Evolutionary conservation across 129 eudicot species (phyloP), one percentile per base, ranked within the genome.

Genomic region (Pulicaria dysenterica): DNA sequence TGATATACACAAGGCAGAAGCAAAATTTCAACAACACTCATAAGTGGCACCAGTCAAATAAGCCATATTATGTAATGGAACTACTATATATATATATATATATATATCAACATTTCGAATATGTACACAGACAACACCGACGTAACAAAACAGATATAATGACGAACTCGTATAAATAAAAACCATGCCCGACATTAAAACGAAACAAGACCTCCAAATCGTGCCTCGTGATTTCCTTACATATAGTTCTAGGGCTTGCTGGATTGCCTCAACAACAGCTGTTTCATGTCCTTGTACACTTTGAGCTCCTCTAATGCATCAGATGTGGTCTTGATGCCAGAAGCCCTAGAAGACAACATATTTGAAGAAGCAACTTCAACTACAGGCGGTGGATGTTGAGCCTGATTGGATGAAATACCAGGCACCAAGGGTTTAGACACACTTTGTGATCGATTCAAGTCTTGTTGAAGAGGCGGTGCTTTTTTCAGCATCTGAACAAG

Each of bases 231-330:
- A 31, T 47, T 67, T 67, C 7, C 43, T 7, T 13, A 24, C 45
- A 36, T n/a, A 6, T 62, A 42, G 42, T 39, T 68, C 66, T 64
- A 69, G 9, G 41, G 31, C 66, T 68, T 80, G 63, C 75, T 66
- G 0, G 84, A 83, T 69, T 85, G 88, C 78, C 72, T 87, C 51
- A 90, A 76, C 85, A 93, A 64, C 55, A 58, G 37, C 17, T 84
- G 83, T 81, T 88, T 94, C 89, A 88, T 74, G 31, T 82, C 88
- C 76, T 50, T 77, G 80, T 80, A 94, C 24, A n/a, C 82, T 60
- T 82, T 86, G 31, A 94, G 98, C 87, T 94, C 97, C 49, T 90
- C 89, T 9, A 94, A 64, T 50, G 99, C 99, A 84, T 88, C 96
- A 44, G 97, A 76, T 8, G 96, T 83, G 36, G 96, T 90, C 69